These are phyloP conservation scores for Pyrus betulifolia DNA, from an alignment of 306 rosid genomes.

Conservation along the genomic window DNA sequence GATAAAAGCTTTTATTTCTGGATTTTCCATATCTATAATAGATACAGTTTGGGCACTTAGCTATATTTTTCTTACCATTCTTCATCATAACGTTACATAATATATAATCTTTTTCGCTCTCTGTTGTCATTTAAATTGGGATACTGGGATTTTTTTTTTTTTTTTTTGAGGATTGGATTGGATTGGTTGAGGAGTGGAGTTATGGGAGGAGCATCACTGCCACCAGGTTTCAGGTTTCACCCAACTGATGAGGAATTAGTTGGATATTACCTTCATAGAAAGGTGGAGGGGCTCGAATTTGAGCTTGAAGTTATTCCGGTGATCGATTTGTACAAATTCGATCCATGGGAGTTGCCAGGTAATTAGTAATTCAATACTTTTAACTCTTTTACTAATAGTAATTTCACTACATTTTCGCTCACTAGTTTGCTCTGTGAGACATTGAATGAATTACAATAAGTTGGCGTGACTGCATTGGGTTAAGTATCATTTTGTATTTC, in stretches of 20 bases:
- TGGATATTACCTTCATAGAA: conserved; percentile 75
- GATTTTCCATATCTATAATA: conserved; percentile 71
- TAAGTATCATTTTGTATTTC: neutral
- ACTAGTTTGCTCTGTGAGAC: neutral
- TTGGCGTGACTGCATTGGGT: neutral
- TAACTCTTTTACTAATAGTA: neutral
- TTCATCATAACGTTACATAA: neutral
- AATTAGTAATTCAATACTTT: conserved; percentile 11
- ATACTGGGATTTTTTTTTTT: neutral
- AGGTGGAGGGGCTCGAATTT: conserved; percentile 66
- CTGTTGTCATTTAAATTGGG: neutral
- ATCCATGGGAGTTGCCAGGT: conserved; percentile 98
- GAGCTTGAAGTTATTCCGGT: conserved; percentile 91
- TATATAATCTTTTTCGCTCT: neutral
- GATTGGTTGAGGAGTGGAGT: conserved; percentile 3
- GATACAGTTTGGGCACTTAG: conserved; percentile 45
- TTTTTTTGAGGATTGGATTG: neutral
- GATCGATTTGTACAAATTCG: conserved; percentile 80
- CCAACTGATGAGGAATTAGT: conserved; percentile 87
- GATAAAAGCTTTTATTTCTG: conserved; percentile 68
- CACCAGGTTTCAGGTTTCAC: conserved; percentile 85
- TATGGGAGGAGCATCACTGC: conserved; percentile 55
- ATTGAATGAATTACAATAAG: neutral
- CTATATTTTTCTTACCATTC: neutral
- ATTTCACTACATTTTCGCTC: neutral